phyloP scores from a whole-genome alignment of 2,329 filamentous ascomycete genomes.

The Chaetomiaceae sp. region DNA sequence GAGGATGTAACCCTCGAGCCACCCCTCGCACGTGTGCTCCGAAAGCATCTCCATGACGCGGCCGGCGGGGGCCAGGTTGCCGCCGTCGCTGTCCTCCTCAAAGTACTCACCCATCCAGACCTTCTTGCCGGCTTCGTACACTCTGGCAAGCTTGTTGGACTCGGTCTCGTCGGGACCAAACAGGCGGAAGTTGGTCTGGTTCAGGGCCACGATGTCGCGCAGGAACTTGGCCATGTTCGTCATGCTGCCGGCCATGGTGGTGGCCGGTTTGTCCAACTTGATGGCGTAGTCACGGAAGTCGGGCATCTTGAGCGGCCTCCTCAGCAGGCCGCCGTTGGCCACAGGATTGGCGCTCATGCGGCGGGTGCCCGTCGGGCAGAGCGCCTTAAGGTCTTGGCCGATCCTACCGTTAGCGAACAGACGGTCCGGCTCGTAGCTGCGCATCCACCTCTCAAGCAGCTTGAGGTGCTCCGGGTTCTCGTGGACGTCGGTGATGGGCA shows the following conservation, averaged over 20 bases:
- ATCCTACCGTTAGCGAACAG: constrained; percentile 64
- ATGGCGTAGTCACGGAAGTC: constrained; percentile 66
- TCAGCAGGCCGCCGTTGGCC: constrained; percentile 64
- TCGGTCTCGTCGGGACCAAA: constrained; percentile 79
- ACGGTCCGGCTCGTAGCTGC: constrained; percentile 67
- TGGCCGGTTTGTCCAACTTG: constrained; percentile 57
- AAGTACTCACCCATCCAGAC: constrained; percentile 78
- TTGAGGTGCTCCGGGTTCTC: constrained; percentile 63
- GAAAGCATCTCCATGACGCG: constrained; percentile 82
- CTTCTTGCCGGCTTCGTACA: constrained; percentile 73
- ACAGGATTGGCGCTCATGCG: constrained; percentile 77
- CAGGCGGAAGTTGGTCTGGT: constrained; percentile 65
- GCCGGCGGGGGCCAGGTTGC: constrained; percentile 64
- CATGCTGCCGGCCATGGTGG: constrained; percentile 60
- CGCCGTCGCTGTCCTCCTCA: constrained; percentile 69
- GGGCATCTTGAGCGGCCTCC: constrained; percentile 63
- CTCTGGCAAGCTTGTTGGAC: constrained; percentile 69
- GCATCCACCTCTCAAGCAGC: constrained; percentile 72
- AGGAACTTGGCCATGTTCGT: constrained; percentile 63
- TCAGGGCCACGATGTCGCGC: constrained; percentile 61
- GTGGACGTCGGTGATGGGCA: constrained; percentile 67
- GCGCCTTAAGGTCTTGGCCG: constrained; percentile 55
- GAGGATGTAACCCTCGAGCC: constrained; percentile 74
- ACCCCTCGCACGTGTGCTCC: constrained; percentile 75
- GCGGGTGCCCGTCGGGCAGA: constrained; percentile 60